Evolutionary conservation across 495 filamentous ascomycete genomes (phyloP).

Genomic region (Xylaria grammica): DNA sequence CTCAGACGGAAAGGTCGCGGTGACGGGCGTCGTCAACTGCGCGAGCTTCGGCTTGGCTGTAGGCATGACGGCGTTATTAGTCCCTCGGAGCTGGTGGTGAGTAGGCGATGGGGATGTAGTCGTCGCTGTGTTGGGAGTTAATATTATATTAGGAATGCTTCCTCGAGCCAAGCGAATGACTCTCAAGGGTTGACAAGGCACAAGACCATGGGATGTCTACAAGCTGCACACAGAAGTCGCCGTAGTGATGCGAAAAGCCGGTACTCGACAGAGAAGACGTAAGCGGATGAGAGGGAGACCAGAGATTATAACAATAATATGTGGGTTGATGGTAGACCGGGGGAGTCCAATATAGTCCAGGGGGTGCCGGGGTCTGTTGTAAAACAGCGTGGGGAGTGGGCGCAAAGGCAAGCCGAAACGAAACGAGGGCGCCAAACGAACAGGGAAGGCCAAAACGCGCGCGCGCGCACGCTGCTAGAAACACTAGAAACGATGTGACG

Average conservation of each 20-base stretch:
- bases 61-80: slow-evolving; percentile 54
- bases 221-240: slow-evolving; percentile 48
- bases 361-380: slow-evolving; percentile 26
- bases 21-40: slow-evolving; percentile 78
- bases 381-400: slow-evolving; percentile 26
- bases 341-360: slow-evolving; percentile 17
- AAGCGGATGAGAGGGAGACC: slow-evolving; percentile 32
- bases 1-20: slow-evolving; percentile 79
- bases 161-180: slow-evolving; percentile 51
- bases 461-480: slow-evolving; percentile 18
- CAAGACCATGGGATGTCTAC: slow-evolving; percentile 30
- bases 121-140: not conserved
- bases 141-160: slow-evolving; percentile 10
- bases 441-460: slow-evolving; percentile 26
- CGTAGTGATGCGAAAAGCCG: slow-evolving; percentile 43
- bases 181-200: slow-evolving; percentile 32
- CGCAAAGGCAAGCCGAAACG: slow-evolving; percentile 23
- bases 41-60: slow-evolving; percentile 67
- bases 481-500: slow-evolving; percentile 27
- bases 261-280: slow-evolving; percentile 36
- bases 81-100: slow-evolving; percentile 22
- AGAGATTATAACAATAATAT: slow-evolving; percentile 24
- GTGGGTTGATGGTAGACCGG: slow-evolving; percentile 22
- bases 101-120: slow-evolving; percentile 26
- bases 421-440: slow-evolving; percentile 25